A percentile compares a stretch with the other conserved stretches of the same genome.
phyloP scores from a whole-genome alignment of 1,139 yeast species.

The Candida pseudoviswanathii region DNA sequence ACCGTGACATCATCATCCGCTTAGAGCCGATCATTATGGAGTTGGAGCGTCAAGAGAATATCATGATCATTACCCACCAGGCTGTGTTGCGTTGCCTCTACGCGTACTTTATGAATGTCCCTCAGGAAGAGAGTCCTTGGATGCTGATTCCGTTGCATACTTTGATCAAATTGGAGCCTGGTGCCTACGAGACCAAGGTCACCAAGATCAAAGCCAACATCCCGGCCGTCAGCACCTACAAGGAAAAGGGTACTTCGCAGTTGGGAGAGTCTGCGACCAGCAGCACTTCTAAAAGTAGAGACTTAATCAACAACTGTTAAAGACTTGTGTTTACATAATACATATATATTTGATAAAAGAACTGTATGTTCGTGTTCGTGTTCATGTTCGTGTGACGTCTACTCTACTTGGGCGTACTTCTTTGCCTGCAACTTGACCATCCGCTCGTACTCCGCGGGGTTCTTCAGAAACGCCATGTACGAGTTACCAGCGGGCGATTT shows the following conservation, averaged over 20 bases:
- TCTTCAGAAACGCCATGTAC: conserved; percentile 79
- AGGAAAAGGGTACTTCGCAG: conserved; percentile 88
- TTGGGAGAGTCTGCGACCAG: conserved; percentile 55
- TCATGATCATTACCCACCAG: conserved; percentile 94
- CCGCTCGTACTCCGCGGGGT: conserved; percentile 67
- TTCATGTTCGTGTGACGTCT: not conserved
- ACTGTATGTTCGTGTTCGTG: too few relatives aligned
- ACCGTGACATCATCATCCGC: conserved; percentile 91
- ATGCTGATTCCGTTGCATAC: conserved; percentile 98
- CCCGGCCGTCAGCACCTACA: conserved; percentile 96
- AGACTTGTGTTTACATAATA: not conserved
- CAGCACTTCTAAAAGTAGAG: conserved; percentile 37
- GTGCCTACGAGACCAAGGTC: conserved; percentile 88
- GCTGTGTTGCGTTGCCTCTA: conserved; percentile 95
- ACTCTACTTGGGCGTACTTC: conserved; percentile 45
- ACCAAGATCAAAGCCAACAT: conserved; percentile 91
- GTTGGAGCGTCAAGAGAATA: conserved; percentile 93
- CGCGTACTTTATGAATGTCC: conserved; percentile 97
- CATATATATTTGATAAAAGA: not conserved
- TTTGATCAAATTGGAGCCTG: conserved; percentile 86
- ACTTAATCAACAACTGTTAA: conserved; percentile 37
- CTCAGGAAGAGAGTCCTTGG: conserved; percentile 98
- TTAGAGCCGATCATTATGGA: conserved; percentile 98
- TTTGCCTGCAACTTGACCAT: conserved; percentile 83
- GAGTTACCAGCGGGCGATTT: conserved; percentile 98